A percentile compares a stretch with the other conserved stretches of the same genome.
These are phyloP conservation scores for Cyclanthera cordifolia DNA, from an alignment of 306 rosid genomes.

Conservation along the genomic window DNA sequence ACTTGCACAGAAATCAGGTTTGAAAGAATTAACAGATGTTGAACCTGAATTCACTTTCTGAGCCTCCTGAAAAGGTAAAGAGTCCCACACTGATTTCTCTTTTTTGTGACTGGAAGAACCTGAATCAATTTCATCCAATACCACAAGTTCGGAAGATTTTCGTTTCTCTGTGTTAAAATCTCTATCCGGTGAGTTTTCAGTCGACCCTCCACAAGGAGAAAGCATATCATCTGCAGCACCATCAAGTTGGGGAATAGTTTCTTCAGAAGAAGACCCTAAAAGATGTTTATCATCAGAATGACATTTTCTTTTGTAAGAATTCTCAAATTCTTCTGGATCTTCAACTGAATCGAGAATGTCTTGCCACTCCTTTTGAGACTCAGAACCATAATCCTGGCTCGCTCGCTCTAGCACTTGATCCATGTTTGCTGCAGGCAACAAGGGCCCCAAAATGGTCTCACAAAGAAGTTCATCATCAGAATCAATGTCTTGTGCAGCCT, in stretches of 20 bases:
- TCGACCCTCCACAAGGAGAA: conserved; percentile 33
- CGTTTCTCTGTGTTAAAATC: conserved; percentile 25
- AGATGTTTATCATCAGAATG: conserved; percentile 23
- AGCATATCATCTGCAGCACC: conserved; percentile 44
- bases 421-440: conserved; percentile 57
- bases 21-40: conserved; percentile 16
- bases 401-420: conserved; percentile 74
- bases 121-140: conserved; percentile 23
- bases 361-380: conserved; percentile 86
- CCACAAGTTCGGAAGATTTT: conserved; percentile 22
- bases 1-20: conserved; percentile 16
- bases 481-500: conserved; percentile 58
- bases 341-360: conserved; percentile 87
- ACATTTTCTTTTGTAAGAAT: conserved; percentile 25
- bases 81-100: conserved; percentile 45
- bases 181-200: conserved; percentile 28
- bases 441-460: conserved; percentile 67
- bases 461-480: conserved; percentile 76
- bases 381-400: conserved; percentile 55
- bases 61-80: conserved; percentile 44
- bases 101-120: conserved; percentile 29
- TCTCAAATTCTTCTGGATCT: conserved; percentile 41
- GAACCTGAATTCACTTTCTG: conserved; percentile 22
- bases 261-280: conserved; percentile 23
- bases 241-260: conserved; percentile 53